Percentiles rank a stretch among this genome's conserved stretches.
These are phyloP conservation scores for Rhizoclosmatium globosum DNA, from an alignment of 192 early-diverging fungal species.

Conservation along the genomic window DNA sequence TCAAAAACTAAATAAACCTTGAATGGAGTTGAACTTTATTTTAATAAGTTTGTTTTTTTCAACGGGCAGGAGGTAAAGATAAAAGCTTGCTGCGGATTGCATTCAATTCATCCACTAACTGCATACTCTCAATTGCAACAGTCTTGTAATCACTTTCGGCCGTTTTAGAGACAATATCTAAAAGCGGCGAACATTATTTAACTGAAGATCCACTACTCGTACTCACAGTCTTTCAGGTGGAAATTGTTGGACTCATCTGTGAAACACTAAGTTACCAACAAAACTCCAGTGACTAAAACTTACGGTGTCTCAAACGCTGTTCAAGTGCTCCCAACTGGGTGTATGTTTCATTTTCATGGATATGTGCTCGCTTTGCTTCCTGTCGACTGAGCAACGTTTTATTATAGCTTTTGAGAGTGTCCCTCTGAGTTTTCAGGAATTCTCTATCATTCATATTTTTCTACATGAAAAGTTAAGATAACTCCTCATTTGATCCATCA, in stretches of 20 bases:
- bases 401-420: slow-evolving; percentile 45
- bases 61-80: slow-evolving; percentile 53
- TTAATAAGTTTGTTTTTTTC: slow-evolving; percentile 14
- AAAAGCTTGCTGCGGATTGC: slow-evolving; percentile 53
- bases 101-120: slow-evolving; percentile 60
- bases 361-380: slow-evolving; percentile 56
- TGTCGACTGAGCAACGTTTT: slow-evolving; percentile 44
- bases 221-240: slow-evolving; percentile 64
- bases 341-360: slow-evolving; percentile 67
- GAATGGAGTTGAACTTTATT: neutral
- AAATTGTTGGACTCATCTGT: slow-evolving; percentile 58
- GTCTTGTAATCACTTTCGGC: slow-evolving; percentile 66
- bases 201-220: neutral
- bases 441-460: slow-evolving; percentile 51
- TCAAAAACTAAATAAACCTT: slow-evolving; percentile 16
- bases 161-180: slow-evolving; percentile 62
- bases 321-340: slow-evolving; percentile 60
- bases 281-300: neutral
- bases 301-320: slow-evolving; percentile 54
- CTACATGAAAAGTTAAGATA: slow-evolving; percentile 28
- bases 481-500: neutral
- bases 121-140: slow-evolving; percentile 50
- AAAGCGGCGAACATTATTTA: neutral
- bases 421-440: slow-evolving; percentile 44
- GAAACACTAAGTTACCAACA: neutral